Conservation (phyloP, 1,139 yeast species). For the Yamadazyma oceani region DNA sequence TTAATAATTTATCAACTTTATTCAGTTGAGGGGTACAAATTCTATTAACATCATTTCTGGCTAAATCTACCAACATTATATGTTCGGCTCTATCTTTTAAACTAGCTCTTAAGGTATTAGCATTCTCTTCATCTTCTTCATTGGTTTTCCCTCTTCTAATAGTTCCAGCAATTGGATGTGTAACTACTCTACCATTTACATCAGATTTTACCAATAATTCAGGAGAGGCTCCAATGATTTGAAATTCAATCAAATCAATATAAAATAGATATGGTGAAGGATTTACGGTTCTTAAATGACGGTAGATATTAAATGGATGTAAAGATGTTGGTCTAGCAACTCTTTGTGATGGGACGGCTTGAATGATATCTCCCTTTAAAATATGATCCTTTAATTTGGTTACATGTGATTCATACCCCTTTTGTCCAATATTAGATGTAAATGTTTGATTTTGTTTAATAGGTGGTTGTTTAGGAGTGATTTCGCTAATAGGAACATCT, state of each 20-base stretch:
- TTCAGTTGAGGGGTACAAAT: slow-evolving; percentile 88
- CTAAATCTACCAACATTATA: slow-evolving; percentile 96
- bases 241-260: slow-evolving; percentile 88
- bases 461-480: slow-evolving; percentile 62
- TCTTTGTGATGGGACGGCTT: slow-evolving; percentile 97
- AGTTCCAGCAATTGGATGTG: slow-evolving; percentile 98
- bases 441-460: slow-evolving; percentile 66
- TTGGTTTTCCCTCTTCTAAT: slow-evolving; percentile 84
- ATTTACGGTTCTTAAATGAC: slow-evolving; percentile 91
- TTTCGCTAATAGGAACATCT: slow-evolving; percentile 33
- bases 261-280: slow-evolving; percentile 97
- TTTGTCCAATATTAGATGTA: slow-evolving; percentile 87
- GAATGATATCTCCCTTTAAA: slow-evolving; percentile 88
- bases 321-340: slow-evolving; percentile 91
- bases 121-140: slow-evolving; percentile 87
- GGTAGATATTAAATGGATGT: slow-evolving; percentile 94
- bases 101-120: slow-evolving; percentile 71
- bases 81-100: slow-evolving; percentile 96
- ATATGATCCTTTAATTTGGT: slow-evolving; percentile 74
- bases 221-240: slow-evolving; percentile 96
- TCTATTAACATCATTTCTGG: slow-evolving; percentile 92
- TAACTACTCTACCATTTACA: slow-evolving; percentile 65
- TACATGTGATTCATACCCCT: slow-evolving; percentile 87
- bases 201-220: slow-evolving; percentile 88
- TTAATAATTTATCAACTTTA: slow-evolving; percentile 80